These are phyloP conservation scores for Penicillium polonicum DNA, from an alignment of 2,329 filamentous ascomycete species.

Conservation along the genomic window DNA sequence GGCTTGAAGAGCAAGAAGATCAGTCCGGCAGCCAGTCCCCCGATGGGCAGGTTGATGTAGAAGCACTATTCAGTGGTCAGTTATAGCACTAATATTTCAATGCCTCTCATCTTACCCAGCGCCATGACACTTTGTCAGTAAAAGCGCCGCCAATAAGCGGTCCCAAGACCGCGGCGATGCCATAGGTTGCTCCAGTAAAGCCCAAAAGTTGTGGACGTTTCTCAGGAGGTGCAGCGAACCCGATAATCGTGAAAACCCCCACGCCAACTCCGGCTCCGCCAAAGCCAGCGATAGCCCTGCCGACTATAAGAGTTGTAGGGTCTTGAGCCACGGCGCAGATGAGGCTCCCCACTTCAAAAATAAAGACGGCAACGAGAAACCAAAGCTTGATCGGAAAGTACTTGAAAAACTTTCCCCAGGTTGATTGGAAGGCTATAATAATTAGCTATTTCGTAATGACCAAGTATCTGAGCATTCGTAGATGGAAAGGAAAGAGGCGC, in stretches of 20 bases:
- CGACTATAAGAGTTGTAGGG: slow-evolving; percentile 39
- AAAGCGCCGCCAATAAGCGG: slow-evolving; percentile 50
- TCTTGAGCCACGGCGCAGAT: slow-evolving; percentile 42
- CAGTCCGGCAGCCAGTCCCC: slow-evolving; percentile 19
- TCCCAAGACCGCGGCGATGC: slow-evolving; percentile 49
- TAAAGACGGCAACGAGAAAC: slow-evolving; percentile 37
- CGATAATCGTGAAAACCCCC: slow-evolving; percentile 32
- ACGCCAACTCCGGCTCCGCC: slow-evolving; percentile 36
- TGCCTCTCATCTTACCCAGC: slow-evolving; percentile 37
- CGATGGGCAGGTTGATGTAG: slow-evolving; percentile 32
- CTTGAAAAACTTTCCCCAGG: slow-evolving; percentile 36
- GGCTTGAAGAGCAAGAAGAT: slow-evolving; percentile 31
- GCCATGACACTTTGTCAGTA: slow-evolving; percentile 46
- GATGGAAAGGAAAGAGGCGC: not conserved
- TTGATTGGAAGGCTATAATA: slow-evolving; percentile 32
- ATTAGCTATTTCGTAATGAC: not conserved
- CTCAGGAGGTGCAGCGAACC: slow-evolving; percentile 9
- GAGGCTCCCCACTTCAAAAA: slow-evolving; percentile 45
- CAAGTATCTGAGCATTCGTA: not conserved
- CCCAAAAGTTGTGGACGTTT: slow-evolving; percentile 35
- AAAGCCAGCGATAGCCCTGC: slow-evolving; percentile 39
- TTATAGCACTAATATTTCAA: not conserved
- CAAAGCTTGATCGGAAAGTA: slow-evolving; percentile 34
- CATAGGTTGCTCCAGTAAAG: slow-evolving; percentile 51
- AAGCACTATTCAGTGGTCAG: slow-evolving; percentile 18